Evolutionary conservation across 2,329 filamentous ascomycete species (phyloP).

Genomic region (Colletotrichum abscissum): DNA sequence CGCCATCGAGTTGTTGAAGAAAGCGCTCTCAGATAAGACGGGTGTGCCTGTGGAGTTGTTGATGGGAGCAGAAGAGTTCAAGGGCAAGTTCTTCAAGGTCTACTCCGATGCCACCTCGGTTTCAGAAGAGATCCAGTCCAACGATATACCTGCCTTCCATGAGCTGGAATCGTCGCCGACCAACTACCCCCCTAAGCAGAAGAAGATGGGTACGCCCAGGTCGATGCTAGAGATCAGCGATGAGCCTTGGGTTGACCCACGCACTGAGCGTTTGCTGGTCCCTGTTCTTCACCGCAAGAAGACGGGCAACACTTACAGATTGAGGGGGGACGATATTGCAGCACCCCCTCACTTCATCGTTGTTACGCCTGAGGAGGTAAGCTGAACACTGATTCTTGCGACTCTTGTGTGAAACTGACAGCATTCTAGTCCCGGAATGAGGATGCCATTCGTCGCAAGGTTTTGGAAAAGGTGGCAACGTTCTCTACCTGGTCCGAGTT

Average conservation of each 20-base stretch:
- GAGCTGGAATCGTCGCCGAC: constrained; percentile 85
- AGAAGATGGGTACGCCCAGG: constrained; percentile 51
- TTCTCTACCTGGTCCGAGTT: constrained; percentile 76
- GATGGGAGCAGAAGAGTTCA: constrained; percentile 87
- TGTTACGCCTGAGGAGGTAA: constrained; percentile 78
- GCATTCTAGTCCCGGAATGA: constrained; percentile 61
- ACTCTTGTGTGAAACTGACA: not conserved
- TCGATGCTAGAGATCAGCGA: constrained; percentile 65
- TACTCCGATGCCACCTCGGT: constrained; percentile 77
- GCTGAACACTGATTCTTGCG: constrained; percentile 45
- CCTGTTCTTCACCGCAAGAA: constrained; percentile 72
- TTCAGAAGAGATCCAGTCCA: constrained; percentile 76
- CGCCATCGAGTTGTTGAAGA: constrained; percentile 75
- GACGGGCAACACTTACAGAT: constrained; percentile 8
- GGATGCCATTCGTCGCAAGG: constrained; percentile 81
- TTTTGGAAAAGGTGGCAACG: constrained; percentile 79
- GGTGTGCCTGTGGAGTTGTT: constrained; percentile 73
- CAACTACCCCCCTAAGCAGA: constrained; percentile 74
- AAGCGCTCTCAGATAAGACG: constrained; percentile 74
- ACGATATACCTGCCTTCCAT: constrained; percentile 75
- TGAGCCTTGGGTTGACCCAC: constrained; percentile 54
- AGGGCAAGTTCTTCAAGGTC: constrained; percentile 85
- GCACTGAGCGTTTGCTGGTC: constrained; percentile 75
- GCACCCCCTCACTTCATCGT: constrained; percentile 77
- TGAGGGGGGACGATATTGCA: constrained; percentile 41